phyloP scores from a whole-genome alignment of 306 rosid species.

The Albizia julibrissin region DNA sequence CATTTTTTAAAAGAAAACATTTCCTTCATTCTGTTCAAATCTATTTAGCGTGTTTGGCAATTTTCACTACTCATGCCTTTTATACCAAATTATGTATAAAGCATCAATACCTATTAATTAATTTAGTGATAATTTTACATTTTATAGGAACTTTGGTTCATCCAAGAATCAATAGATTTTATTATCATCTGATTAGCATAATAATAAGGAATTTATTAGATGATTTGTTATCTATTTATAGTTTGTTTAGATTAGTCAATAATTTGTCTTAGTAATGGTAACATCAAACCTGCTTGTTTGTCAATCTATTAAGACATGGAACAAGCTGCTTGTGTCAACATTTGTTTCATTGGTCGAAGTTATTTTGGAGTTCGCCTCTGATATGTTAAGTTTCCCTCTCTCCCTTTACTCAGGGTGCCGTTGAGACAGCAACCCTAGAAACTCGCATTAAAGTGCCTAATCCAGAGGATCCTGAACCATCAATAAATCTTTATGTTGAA shows the following conservation, averaged over 20 bases:
- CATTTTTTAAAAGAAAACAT: background rate
- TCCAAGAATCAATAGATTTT: constrained; percentile 5
- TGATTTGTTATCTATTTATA: background rate
- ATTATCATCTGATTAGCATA: background rate
- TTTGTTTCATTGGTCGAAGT: background rate
- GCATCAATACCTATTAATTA: constrained; percentile 17
- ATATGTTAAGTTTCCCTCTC: constrained; percentile 20
- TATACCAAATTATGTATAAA: constrained; percentile 9
- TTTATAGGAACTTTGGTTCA: constrained; percentile 16
- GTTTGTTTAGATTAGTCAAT: constrained; percentile 5
- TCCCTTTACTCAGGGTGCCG: constrained; percentile 71
- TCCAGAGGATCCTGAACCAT: constrained; percentile 82
- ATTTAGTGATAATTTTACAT: background rate
- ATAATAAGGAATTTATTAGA: background rate
- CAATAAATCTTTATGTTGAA: constrained; percentile 83
- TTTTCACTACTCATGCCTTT: constrained; percentile 1
- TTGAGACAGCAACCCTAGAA: constrained; percentile 78
- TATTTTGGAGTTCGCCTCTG: constrained; percentile 31
- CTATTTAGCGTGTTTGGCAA: constrained; percentile 9
- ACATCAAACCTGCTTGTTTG: background rate
- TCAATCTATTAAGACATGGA: constrained; percentile 14
- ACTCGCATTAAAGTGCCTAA: constrained; percentile 88
- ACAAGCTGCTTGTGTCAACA: background rate
- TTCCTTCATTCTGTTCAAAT: background rate
- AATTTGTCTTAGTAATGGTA: constrained; percentile 18